These are phyloP conservation scores for Salix udensis DNA, from an alignment of 345 rosid genomes.

Conservation along the genomic window DNA sequence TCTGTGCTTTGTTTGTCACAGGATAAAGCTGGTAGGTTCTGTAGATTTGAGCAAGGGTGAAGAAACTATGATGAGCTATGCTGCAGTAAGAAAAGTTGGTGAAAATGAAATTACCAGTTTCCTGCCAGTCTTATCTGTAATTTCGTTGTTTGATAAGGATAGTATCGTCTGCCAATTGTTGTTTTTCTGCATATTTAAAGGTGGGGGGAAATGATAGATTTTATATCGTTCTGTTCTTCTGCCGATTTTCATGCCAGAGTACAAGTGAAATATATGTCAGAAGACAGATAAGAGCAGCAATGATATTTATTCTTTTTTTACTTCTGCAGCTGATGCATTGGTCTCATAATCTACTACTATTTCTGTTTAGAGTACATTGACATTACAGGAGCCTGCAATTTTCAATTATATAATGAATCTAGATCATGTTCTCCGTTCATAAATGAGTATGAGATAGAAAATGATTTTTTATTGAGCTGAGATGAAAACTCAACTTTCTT, in stretches of 20 bases:
- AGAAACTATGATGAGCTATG: constrained; percentile 26
- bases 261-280: not conserved
- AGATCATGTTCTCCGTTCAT: not conserved
- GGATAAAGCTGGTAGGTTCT: constrained; percentile 96
- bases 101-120: not conserved
- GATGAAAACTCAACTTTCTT: too few relatives aligned
- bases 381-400: not conserved
- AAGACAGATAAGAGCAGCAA: not conserved
- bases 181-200: not conserved
- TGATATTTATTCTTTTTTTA: not conserved
- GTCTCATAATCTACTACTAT: not conserved
- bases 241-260: not conserved
- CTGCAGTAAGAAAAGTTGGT: constrained; percentile 25
- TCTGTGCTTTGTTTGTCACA: constrained; percentile 36
- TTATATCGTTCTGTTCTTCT: not conserved
- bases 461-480: too few relatives aligned
- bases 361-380: not conserved
- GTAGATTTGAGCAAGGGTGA: constrained; percentile 31
- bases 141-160: not conserved
- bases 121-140: not conserved
- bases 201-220: not conserved
- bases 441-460: too few relatives aligned
- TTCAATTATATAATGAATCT: not conserved
- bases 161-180: not conserved
- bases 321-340: not conserved